phyloP scores from a whole-genome alignment of 2,329 filamentous ascomycete genomes.

The Akanthomyces dipterigenus region DNA sequence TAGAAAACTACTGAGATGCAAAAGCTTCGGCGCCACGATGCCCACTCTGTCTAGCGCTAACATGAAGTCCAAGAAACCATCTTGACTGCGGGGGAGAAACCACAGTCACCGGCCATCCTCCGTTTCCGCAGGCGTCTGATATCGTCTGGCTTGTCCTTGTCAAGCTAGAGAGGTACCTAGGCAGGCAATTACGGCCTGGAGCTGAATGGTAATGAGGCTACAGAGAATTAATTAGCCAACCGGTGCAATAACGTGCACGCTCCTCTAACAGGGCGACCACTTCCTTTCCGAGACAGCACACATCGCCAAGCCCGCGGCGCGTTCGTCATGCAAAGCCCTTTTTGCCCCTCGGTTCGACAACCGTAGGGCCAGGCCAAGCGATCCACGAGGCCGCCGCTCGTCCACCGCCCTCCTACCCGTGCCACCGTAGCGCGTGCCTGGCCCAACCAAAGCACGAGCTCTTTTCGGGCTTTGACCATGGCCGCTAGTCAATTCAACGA shows the following conservation, averaged over 20 bases:
- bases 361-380: background rate
- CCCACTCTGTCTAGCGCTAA: background rate
- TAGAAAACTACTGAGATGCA: background rate
- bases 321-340: too few relatives aligned
- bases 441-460: background rate
- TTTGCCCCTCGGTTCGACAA: too few relatives aligned
- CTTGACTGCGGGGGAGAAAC: background rate
- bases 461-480: background rate
- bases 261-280: too few relatives aligned
- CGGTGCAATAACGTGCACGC: background rate
- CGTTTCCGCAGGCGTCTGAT: background rate
- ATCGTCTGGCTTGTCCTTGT: too few relatives aligned
- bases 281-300: background rate
- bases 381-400: background rate
- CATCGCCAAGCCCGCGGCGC: background rate
- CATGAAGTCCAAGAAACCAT: background rate
- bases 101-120: background rate
- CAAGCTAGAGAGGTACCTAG: too few relatives aligned
- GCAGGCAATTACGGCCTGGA: too few relatives aligned
- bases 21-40: background rate
- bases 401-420: background rate
- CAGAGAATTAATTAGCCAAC: too few relatives aligned
- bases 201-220: too few relatives aligned
- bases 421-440: background rate
- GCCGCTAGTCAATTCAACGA: background rate